These are phyloP conservation scores for Triadica sebifera DNA, from an alignment of 345 rosid species.

Conservation along the genomic window DNA sequence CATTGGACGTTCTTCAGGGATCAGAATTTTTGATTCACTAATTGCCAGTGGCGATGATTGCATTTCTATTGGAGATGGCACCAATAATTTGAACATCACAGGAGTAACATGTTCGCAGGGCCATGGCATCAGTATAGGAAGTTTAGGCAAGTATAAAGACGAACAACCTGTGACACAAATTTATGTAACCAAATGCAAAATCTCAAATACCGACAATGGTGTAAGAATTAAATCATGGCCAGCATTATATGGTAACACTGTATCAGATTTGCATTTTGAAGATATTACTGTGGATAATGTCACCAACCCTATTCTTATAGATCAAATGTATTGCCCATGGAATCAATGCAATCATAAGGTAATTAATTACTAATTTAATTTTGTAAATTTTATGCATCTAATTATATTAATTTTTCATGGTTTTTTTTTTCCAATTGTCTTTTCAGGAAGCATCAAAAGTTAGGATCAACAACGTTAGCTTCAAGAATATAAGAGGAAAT, in stretches of 20 bases:
- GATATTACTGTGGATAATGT: not conserved
- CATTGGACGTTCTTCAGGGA: not conserved
- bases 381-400: not conserved
- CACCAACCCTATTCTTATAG: not conserved
- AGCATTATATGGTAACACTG: not conserved
- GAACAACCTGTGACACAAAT: not conserved
- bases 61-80: not conserved
- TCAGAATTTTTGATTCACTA: not conserved
- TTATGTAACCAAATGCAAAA: not conserved
- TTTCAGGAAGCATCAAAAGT: constrained; percentile 3
- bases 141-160: not conserved
- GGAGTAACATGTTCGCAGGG: not conserved
- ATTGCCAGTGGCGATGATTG: not conserved
- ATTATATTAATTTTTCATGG: too few relatives aligned
- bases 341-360: not conserved
- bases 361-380: not conserved
- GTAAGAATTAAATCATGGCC: constrained; percentile 2
- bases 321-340: not conserved
- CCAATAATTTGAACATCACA: not conserved
- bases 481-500: constrained; percentile 3
- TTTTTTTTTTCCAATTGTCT: not conserved
- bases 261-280: not conserved
- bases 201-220: not conserved
- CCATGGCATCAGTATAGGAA: not conserved
- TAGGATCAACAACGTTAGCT: not conserved